phyloP scores from a whole-genome alignment of 2,329 filamentous ascomycete species.

The Bipolaris sorokiniana region DNA sequence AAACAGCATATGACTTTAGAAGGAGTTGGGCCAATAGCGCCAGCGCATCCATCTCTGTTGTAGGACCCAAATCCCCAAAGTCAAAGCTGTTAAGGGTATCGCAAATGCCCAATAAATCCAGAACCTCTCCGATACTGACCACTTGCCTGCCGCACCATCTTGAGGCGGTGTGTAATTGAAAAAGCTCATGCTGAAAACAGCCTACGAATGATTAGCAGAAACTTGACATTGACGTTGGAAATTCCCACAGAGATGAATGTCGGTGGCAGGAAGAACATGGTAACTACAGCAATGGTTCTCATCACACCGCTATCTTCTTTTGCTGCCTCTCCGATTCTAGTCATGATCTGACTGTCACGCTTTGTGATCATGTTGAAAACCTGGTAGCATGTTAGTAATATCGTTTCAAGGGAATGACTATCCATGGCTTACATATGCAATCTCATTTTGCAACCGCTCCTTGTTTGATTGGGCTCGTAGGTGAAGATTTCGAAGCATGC shows the following conservation, averaged over 20 bases:
- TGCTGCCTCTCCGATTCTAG: constrained; percentile 19
- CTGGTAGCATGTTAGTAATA: constrained; percentile 10
- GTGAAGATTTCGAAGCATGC: constrained; percentile 17
- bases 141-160: constrained; percentile 3
- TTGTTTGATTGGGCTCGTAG: constrained; percentile 23
- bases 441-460: constrained; percentile 28
- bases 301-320: constrained; percentile 24
- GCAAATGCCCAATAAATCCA: constrained; percentile 30
- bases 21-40: background rate
- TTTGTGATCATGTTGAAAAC: constrained; percentile 29
- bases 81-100: constrained; percentile 24
- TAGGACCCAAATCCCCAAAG: constrained; percentile 19
- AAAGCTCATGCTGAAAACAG: constrained; percentile 33
- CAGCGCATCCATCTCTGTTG: constrained; percentile 3
- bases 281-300: constrained; percentile 27
- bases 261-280: constrained; percentile 29
- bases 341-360: constrained; percentile 23
- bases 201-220: constrained; percentile 15
- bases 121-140: constrained; percentile 25
- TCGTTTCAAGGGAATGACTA: too few relatives aligned
- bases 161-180: constrained; percentile 22
- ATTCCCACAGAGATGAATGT: constrained; percentile 26
- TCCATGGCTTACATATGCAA: constrained; percentile 16
- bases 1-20: background rate
- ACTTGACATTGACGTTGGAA: background rate